Evolutionary conservation across 2,329 filamentous ascomycete species (phyloP).

Genomic region (Leptodontidium sp.): DNA sequence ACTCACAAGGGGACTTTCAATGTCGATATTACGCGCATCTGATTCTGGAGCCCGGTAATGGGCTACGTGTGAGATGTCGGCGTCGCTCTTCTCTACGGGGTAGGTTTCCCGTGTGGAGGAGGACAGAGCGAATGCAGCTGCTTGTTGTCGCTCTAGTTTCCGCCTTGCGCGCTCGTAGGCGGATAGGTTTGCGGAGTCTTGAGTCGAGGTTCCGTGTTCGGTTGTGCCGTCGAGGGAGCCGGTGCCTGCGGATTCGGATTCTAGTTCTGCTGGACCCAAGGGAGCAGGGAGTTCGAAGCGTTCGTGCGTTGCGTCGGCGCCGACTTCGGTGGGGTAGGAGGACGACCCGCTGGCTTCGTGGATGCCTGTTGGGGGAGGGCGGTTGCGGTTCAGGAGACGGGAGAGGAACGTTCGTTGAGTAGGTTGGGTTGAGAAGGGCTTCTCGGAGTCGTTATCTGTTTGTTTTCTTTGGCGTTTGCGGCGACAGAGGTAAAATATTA

Average conservation of each 20-base stretch:
- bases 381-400: constrained; percentile 53
- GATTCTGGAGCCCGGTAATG: constrained; percentile 48
- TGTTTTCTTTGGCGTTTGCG: constrained; percentile 41
- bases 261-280: constrained; percentile 41
- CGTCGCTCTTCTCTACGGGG: constrained; percentile 44
- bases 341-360: constrained; percentile 59
- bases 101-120: constrained; percentile 41
- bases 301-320: constrained; percentile 38
- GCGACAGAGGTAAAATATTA: constrained; percentile 32
- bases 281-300: constrained; percentile 41
- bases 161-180: constrained; percentile 60
- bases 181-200: constrained; percentile 51
- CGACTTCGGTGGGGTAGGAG: constrained; percentile 54
- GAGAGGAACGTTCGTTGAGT: constrained; percentile 55
- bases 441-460: constrained; percentile 25
- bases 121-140: constrained; percentile 58
- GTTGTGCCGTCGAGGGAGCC: constrained; percentile 35
- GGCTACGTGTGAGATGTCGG: constrained; percentile 42
- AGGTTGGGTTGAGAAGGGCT: constrained; percentile 45
- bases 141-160: constrained; percentile 60
- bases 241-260: constrained; percentile 38
- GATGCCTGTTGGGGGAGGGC: constrained; percentile 56
- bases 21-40: constrained; percentile 26
- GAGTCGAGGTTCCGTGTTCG: constrained; percentile 34
- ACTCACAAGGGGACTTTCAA: constrained; percentile 35